Conservation (phyloP, 805 yeast species). For the Schizosaccharomyces japonicus region DNA sequence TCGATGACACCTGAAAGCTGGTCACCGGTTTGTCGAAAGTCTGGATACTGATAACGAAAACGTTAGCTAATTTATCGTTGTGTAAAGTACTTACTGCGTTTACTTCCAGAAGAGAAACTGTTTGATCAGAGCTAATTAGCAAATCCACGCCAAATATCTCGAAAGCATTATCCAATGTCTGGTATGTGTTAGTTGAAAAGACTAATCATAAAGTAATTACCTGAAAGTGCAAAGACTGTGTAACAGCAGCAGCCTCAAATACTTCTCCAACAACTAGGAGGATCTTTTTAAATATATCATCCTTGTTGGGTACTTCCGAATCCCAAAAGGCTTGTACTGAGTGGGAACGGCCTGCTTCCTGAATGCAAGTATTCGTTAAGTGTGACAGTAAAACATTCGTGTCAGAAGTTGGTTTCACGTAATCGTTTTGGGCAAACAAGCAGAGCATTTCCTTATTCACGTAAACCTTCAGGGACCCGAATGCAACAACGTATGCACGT, state of each 20-base stretch:
- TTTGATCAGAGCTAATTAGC: constrained; percentile 31
- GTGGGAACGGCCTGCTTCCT: constrained; percentile 23
- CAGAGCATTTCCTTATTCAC: constrained; percentile 65
- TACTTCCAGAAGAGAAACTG: constrained; percentile 6
- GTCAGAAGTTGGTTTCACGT: constrained; percentile 17
- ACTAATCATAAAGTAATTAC: constrained; percentile 14
- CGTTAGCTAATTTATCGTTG: constrained; percentile 46
- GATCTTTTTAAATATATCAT: constrained; percentile 29
- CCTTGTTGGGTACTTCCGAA: constrained; percentile 15
- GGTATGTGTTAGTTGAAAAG: not conserved
- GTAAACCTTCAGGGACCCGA: constrained; percentile 50
- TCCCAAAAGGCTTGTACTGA: constrained; percentile 43
- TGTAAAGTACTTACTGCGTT: constrained; percentile 6
- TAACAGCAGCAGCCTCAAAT: constrained; percentile 57
- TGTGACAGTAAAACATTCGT: constrained; percentile 40
- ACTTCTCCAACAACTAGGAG: constrained; percentile 40
- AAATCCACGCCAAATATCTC: constrained; percentile 83
- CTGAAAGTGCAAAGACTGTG: constrained; percentile 65
- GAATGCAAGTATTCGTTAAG: constrained; percentile 82
- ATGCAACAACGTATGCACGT: constrained; percentile 56
- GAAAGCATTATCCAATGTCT: constrained; percentile 51
- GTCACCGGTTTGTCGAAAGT: constrained; percentile 83
- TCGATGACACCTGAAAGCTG: constrained; percentile 38
- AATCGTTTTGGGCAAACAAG: constrained; percentile 44
- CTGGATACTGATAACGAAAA: constrained; percentile 69